phyloP scores from a whole-genome alignment of 495 filamentous ascomycete species.

The Penicillium coprophilum region DNA sequence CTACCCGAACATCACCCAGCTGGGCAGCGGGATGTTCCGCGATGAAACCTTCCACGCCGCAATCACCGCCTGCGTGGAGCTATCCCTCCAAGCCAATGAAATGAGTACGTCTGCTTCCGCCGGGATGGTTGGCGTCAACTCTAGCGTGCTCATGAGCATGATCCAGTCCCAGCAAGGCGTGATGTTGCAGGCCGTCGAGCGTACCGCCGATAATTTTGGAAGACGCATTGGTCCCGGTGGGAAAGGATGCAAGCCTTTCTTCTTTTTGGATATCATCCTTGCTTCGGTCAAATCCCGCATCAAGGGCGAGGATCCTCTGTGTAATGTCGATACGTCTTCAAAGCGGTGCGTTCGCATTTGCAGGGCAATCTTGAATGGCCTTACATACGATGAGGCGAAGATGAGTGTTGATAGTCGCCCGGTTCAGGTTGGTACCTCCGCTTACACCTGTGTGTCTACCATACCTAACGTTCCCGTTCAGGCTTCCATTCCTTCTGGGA shows the following conservation, averaged over 20 bases:
- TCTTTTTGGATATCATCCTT: constrained; percentile 36
- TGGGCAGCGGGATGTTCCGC: constrained; percentile 40
- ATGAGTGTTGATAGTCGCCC: constrained; percentile 14
- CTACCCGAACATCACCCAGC: constrained; percentile 35
- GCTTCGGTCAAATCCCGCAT: constrained; percentile 39
- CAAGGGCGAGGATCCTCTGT: constrained; percentile 36
- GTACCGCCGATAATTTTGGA: constrained; percentile 34
- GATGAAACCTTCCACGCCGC: constrained; percentile 43
- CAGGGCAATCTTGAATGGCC: constrained; percentile 27
- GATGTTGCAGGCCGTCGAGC: constrained; percentile 38
- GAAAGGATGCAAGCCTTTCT: constrained; percentile 38
- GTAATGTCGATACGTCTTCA: constrained; percentile 29
- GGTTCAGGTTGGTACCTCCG: constrained; percentile 12
- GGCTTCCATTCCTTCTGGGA: constrained; percentile 5
- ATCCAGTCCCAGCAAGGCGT: constrained; percentile 40
- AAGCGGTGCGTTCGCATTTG: constrained; percentile 27
- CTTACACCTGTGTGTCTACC: neutral
- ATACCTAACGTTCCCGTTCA: constrained; percentile 11
- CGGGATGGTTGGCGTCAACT: constrained; percentile 21
- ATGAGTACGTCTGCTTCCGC: constrained; percentile 17
- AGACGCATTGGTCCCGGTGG: constrained; percentile 30
- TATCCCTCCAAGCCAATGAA: constrained; percentile 37
- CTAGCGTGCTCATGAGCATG: constrained; percentile 37
- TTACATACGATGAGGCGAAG: constrained; percentile 28
- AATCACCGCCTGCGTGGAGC: constrained; percentile 39